A percentile compares a stretch with the other conserved stretches of the same genome.
phyloP scores from a whole-genome alignment of 2,329 filamentous ascomycete genomes.

The Epicoccum sorghinum region DNA sequence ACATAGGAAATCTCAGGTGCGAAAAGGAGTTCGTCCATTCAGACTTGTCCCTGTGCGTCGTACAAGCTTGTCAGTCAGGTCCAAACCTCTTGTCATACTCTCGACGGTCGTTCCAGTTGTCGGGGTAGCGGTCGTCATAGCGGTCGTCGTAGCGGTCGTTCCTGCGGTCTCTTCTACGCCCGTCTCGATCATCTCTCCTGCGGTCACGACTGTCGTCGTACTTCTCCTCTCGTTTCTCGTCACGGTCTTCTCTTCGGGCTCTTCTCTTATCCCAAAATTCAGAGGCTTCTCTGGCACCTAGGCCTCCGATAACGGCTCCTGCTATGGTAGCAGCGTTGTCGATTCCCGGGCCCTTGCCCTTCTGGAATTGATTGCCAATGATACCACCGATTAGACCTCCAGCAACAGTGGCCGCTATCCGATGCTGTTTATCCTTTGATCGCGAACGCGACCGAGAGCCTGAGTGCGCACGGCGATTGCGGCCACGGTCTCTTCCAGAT shows the following conservation, averaged over 20 bases:
- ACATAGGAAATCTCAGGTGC: not conserved
- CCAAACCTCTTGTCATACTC: not conserved
- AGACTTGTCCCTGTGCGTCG: not conserved
- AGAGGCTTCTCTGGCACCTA: slow-evolving; percentile 38
- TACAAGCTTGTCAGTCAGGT: not conserved
- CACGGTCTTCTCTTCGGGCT: slow-evolving; percentile 15
- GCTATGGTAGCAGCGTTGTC: slow-evolving; percentile 40
- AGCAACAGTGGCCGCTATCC: slow-evolving; percentile 34
- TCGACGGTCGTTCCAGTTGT: not conserved
- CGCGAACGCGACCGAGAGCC: slow-evolving; percentile 22
- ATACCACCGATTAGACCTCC: slow-evolving; percentile 45
- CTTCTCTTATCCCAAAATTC: slow-evolving; percentile 29
- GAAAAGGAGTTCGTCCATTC: not conserved
- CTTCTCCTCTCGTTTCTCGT: slow-evolving; percentile 17
- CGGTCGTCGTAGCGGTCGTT: not conserved
- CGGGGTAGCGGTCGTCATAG: not conserved
- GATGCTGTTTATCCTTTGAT: slow-evolving; percentile 30
- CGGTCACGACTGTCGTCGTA: slow-evolving; percentile 10
- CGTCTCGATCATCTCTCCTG: slow-evolving; percentile 10
- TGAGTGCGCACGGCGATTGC: slow-evolving; percentile 21
- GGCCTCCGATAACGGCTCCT: slow-evolving; percentile 44
- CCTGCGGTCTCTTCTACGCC: not conserved
- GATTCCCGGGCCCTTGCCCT: slow-evolving; percentile 28
- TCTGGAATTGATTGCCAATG: slow-evolving; percentile 30
- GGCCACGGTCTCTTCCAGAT: slow-evolving; percentile 16